These are phyloP conservation scores for Skeletonema costatum DNA, from an alignment of 108 stramenopile species.

Conservation along the genomic window DNA sequence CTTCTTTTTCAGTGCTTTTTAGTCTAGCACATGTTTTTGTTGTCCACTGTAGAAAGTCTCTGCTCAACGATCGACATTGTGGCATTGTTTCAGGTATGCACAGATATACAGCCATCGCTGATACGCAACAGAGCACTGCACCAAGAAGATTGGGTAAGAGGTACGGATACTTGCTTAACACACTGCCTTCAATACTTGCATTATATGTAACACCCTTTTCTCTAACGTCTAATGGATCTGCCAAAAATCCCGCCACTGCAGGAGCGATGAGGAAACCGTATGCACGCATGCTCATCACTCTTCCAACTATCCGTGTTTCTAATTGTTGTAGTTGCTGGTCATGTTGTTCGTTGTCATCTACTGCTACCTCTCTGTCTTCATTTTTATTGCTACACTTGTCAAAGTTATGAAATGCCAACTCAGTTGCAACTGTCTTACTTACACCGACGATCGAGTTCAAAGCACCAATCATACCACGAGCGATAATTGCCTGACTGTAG, in stretches of 20 bases:
- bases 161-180: constrained; percentile 51
- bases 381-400: constrained; percentile 3
- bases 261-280: constrained; percentile 68
- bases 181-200: constrained; percentile 1
- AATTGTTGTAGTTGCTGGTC: constrained; percentile 14
- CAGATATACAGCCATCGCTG: constrained; percentile 26
- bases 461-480: constrained; percentile 52
- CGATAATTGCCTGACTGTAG: constrained; percentile 50
- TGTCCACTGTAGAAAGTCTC: not conserved
- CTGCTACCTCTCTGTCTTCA: not conserved
- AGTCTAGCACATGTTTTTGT: not conserved
- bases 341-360: not conserved
- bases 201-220: constrained; percentile 10
- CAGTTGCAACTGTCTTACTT: constrained; percentile 60
- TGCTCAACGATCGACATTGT: not conserved
- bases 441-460: constrained; percentile 65
- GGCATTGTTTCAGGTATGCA: constrained; percentile 64
- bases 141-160: constrained; percentile 64
- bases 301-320: constrained; percentile 57
- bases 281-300: constrained; percentile 59
- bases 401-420: constrained; percentile 44
- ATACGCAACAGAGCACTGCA: constrained; percentile 39
- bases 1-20: not conserved
- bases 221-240: constrained; percentile 61
- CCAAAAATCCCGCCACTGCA: constrained; percentile 58